Conservation (phyloP, 495 filamentous ascomycete genomes). For the Hyaloscypha variabilis region DNA sequence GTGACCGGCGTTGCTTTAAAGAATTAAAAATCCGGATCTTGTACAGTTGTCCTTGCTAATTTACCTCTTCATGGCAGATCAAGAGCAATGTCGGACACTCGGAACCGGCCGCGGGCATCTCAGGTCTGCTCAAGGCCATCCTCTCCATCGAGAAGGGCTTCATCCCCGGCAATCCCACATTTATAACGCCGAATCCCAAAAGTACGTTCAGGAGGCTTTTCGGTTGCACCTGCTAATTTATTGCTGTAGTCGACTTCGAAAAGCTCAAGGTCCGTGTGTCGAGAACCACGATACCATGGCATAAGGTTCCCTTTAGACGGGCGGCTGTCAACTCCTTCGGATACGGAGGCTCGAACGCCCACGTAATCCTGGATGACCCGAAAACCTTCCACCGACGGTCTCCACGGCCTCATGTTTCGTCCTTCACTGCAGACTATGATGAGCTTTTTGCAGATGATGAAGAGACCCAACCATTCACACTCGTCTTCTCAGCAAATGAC, state of each 20-base stretch:
- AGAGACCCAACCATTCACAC: neutral
- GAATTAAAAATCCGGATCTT: no score
- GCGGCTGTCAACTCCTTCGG: conserved; percentile 45
- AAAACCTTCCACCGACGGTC: conserved; percentile 30
- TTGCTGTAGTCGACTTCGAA: conserved; percentile 38
- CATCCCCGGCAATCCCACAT: conserved; percentile 46
- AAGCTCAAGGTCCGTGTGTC: conserved; percentile 35
- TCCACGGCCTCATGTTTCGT: conserved; percentile 2
- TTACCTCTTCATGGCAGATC: neutral
- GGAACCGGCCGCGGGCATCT: conserved; percentile 58
- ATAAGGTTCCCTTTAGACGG: neutral
- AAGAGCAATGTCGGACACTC: conserved; percentile 40
- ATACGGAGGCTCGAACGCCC: conserved; percentile 61
- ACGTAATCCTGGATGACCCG: conserved; percentile 48
- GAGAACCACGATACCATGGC: conserved; percentile 15
- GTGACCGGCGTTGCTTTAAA: no score
- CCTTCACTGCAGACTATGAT: neutral
- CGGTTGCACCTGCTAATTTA: neutral
- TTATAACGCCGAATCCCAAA: conserved; percentile 35
- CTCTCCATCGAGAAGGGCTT: conserved; percentile 59
- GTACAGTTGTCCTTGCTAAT: no score
- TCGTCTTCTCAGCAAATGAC: conserved; percentile 27
- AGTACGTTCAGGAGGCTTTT: conserved; percentile 15
- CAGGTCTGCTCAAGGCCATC: conserved; percentile 58
- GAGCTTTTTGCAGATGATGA: conserved; percentile 3